Conservation (phyloP, 257 asterid species). For the Anisodus acutangulus region DNA sequence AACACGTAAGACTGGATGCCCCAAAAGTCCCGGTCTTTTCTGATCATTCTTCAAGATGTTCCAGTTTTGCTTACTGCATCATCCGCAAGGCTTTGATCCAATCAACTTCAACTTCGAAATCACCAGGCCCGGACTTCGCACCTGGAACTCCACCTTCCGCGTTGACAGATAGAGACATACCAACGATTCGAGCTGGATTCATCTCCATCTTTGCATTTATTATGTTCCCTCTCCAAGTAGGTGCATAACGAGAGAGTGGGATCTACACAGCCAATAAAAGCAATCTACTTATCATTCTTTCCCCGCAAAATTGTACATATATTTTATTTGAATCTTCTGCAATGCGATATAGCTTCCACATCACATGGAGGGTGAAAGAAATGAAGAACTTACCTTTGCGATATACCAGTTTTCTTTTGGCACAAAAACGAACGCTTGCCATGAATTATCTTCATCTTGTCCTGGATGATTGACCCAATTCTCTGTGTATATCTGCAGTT, state of each 20-base stretch:
- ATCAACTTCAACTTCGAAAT: constrained; percentile 74
- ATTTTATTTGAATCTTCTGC: constrained; percentile 14
- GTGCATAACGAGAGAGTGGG: constrained; percentile 81
- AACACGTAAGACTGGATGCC: not conserved
- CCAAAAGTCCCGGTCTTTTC: not conserved
- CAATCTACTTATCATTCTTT: constrained; percentile 14
- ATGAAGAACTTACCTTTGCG: constrained; percentile 62
- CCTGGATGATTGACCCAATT: constrained; percentile 99
- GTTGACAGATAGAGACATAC: constrained; percentile 81
- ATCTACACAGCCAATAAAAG: constrained; percentile 52
- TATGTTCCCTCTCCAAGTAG: constrained; percentile 94
- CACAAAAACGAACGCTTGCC: constrained; percentile 92
- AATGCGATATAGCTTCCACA: not conserved
- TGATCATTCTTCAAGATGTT: not conserved
- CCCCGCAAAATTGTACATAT: not conserved
- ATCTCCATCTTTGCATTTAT: constrained; percentile 85
- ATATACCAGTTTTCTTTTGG: constrained; percentile 92
- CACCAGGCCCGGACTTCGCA: constrained; percentile 78
- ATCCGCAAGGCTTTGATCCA: constrained; percentile 90
- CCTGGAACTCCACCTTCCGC: constrained; percentile 86
- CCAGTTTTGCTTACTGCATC: constrained; percentile 32
- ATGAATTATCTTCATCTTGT: constrained; percentile 96
- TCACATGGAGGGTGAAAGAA: constrained; percentile 31
- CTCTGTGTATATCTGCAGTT: constrained; percentile 87
- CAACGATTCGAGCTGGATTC: constrained; percentile 86